Evolutionary conservation across 1,284 basidiomycete genomes (phyloP).

Genomic region (Cystobasidium sp.): DNA sequence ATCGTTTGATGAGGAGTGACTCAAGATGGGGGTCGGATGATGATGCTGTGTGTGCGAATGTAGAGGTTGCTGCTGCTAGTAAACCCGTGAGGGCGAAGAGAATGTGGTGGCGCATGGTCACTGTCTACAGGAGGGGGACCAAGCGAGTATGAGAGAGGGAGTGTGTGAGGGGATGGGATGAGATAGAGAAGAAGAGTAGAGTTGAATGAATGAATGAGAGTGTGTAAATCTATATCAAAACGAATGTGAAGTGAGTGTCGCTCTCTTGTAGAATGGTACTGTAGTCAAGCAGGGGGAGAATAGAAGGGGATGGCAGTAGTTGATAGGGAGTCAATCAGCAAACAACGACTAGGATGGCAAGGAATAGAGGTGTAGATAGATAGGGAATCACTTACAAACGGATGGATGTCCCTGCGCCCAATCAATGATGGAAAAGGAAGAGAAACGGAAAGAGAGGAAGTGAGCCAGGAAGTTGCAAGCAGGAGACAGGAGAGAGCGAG

Average conservation of each 20-base stretch:
- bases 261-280: not conserved
- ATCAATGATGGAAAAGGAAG: not conserved
- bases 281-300: not conserved
- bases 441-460: not conserved
- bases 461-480: not conserved
- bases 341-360: too few species aligned
- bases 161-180: slow-evolving; percentile 8
- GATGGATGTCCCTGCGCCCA: too few species aligned
- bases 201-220: too few species aligned
- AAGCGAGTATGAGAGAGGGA: slow-evolving; percentile 11
- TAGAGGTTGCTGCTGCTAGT: not conserved
- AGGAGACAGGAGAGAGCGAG: slow-evolving; percentile 1
- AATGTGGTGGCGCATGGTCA: slow-evolving; percentile 25
- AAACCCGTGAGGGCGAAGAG: slow-evolving; percentile 18
- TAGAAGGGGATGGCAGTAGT: not conserved
- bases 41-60: not conserved
- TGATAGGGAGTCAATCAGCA: not conserved
- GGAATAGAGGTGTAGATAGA: too few species aligned
- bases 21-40: not conserved
- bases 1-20: slow-evolving; percentile 2
- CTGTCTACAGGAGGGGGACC: not conserved
- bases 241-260: not conserved
- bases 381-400: too few species aligned
- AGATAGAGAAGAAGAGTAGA: too few species aligned
- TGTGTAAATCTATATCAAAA: not conserved